These are phyloP conservation scores for Neopestalotiopsis sp. DNA, from an alignment of 2,329 filamentous ascomycete species.

Conservation along the genomic window DNA sequence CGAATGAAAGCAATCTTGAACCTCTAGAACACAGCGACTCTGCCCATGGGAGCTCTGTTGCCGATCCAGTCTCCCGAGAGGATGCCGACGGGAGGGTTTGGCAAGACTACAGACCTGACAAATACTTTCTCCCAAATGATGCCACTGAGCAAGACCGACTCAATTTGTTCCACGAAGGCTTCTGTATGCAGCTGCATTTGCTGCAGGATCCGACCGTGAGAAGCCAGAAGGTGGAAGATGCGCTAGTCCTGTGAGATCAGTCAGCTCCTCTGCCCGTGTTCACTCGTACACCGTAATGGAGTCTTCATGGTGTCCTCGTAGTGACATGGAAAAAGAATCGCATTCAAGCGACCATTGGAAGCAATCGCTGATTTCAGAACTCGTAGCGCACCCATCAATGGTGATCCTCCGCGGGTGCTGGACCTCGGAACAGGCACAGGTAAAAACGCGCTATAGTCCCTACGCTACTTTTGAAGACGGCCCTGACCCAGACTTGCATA, in stretches of 20 bases:
- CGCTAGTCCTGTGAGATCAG: background rate
- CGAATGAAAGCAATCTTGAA: background rate
- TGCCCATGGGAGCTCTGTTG: background rate
- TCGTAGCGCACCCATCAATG: background rate
- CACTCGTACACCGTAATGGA: background rate
- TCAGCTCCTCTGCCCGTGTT: background rate
- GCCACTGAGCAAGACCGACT: constrained; percentile 3
- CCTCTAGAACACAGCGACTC: background rate
- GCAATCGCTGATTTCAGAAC: background rate
- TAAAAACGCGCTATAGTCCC: background rate
- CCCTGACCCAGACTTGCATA: background rate
- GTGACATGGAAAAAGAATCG: too few relatives aligned
- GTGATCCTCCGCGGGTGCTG: constrained; percentile 6
- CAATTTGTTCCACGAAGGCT: background rate
- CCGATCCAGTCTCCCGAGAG: background rate
- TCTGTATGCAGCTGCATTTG: background rate
- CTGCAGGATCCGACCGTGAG: background rate
- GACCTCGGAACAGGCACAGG: constrained; percentile 13
- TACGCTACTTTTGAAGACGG: background rate
- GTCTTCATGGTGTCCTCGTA: too few relatives aligned
- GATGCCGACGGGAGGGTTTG: constrained; percentile 6
- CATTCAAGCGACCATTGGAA: background rate
- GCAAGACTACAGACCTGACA: constrained; percentile 10
- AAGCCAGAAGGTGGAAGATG: background rate
- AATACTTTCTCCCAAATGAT: constrained; percentile 14